A percentile compares a stretch with the other conserved stretches of the same genome.
Conservation (phyloP, 1,139 yeast genomes). For the Yamadazyma friedrichii region DNA sequence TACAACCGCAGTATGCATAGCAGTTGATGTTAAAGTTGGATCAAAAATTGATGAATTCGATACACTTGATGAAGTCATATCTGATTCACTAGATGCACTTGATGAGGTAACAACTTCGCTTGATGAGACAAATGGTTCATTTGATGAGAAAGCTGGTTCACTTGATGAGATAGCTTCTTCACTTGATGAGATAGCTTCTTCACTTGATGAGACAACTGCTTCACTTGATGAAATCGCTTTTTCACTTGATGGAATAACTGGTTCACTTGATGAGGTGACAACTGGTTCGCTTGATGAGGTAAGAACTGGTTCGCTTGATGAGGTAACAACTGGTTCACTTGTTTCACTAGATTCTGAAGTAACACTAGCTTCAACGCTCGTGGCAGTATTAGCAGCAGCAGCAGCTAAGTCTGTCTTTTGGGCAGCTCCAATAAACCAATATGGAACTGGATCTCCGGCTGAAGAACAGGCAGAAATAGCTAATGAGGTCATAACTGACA, state of each 20-base stretch:
- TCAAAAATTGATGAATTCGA: neutral
- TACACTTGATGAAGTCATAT: neutral
- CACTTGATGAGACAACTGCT: conserved; percentile 1
- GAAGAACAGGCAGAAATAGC: conserved; percentile 41
- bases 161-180: neutral
- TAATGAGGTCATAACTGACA: conserved; percentile 35
- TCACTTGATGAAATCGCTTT: conserved; percentile 11
- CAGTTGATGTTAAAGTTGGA: conserved; percentile 4
- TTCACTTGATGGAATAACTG: neutral
- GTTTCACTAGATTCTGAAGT: conserved; percentile 4
- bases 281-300: neutral
- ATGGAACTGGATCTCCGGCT: conserved; percentile 42
- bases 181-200: neutral
- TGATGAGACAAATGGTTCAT: neutral
- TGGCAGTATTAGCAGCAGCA: conserved; percentile 13
- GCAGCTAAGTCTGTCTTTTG: conserved; percentile 18
- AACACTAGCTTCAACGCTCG: neutral
- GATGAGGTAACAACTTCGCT: neutral
- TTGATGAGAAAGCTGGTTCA: conserved; percentile 18
- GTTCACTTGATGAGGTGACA: neutral
- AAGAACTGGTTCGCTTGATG: neutral
- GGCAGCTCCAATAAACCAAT: conserved; percentile 39
- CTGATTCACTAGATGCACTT: neutral
- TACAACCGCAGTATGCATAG: conserved; percentile 24
- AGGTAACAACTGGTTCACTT: neutral